These are phyloP conservation scores for Penicillium roqueforti DNA, from an alignment of 495 filamentous ascomycete species.

Conservation along the genomic window DNA sequence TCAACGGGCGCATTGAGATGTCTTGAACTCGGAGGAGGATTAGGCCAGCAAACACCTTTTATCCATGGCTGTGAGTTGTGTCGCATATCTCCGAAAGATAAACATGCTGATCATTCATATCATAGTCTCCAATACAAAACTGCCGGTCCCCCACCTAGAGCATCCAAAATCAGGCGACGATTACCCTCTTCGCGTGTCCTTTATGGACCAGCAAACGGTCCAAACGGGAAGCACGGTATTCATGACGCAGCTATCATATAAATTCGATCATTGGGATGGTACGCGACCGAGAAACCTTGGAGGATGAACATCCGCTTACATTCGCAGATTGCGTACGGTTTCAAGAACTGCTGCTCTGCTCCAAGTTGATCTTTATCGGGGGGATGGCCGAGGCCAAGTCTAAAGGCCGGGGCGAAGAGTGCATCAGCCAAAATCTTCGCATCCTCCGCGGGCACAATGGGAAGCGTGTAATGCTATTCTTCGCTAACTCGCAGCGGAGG, in stretches of 20 bases:
- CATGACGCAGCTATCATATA: constrained; percentile 42
- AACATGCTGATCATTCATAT: neutral
- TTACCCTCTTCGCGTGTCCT: constrained; percentile 38
- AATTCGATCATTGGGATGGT: constrained; percentile 45
- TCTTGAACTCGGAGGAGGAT: constrained; percentile 38
- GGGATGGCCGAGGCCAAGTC: constrained; percentile 47
- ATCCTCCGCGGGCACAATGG: constrained; percentile 38
- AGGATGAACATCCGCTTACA: neutral
- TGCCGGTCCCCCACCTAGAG: constrained; percentile 45
- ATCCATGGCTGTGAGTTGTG: constrained; percentile 39
- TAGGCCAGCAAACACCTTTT: constrained; percentile 40
- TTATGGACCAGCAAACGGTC: constrained; percentile 45
- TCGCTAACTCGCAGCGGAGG: constrained; percentile 44
- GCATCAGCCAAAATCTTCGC: constrained; percentile 47
- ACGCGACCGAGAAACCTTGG: constrained; percentile 8
- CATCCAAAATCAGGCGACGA: constrained; percentile 38
- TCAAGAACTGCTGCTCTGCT: constrained; percentile 42
- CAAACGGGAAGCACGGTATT: constrained; percentile 41
- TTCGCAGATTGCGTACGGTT: constrained; percentile 39
- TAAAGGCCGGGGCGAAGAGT: constrained; percentile 47
- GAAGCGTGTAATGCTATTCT: constrained; percentile 39
- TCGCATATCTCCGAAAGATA: neutral
- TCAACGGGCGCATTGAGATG: constrained; percentile 35
- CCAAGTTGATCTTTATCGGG: constrained; percentile 39
- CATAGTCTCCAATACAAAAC: constrained; percentile 39